Evolutionary conservation across 2,329 filamentous ascomycete species (phyloP).

Genomic region (Chaetomium sp.): DNA sequence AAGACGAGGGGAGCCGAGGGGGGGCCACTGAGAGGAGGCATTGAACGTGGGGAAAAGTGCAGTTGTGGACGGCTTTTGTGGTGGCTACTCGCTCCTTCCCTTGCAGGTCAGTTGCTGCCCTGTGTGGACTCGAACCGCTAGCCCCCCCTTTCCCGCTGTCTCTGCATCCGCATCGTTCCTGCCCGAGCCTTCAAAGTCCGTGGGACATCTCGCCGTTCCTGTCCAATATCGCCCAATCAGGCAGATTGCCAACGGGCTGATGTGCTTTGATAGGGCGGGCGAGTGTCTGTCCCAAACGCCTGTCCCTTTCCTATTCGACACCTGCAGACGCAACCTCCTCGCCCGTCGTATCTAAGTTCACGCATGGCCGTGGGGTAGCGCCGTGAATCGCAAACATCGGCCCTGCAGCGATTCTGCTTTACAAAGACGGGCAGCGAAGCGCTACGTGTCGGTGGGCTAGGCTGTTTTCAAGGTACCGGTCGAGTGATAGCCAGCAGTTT

Average conservation of each 20-base stretch:
- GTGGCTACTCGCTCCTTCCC: too few relatives aligned
- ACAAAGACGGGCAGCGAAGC: neutral
- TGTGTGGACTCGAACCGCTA: too few relatives aligned
- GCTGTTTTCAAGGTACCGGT: too few relatives aligned
- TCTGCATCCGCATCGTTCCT: neutral
- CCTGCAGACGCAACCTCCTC: too few relatives aligned
- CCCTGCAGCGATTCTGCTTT: conserved; percentile 1
- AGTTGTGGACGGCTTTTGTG: neutral
- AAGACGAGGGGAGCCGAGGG: conserved; percentile 8
- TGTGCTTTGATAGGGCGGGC: too few relatives aligned
- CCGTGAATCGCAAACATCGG: neutral
- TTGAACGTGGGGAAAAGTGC: conserved; percentile 16
- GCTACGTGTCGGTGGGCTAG: conserved; percentile 10
- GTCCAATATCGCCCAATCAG: too few relatives aligned
- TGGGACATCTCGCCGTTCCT: too few relatives aligned
- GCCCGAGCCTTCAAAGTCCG: neutral
- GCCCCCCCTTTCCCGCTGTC: neutral
- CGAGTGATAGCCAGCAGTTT: too few relatives aligned
- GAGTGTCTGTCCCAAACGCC: too few relatives aligned
- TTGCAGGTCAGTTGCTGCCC: too few relatives aligned
- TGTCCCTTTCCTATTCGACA: too few relatives aligned
- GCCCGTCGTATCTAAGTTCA: conserved; percentile 1
- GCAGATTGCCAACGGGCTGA: too few relatives aligned
- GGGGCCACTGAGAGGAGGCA: conserved; percentile 8
- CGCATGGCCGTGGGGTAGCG: neutral